Percentiles rank a stretch among this genome's conserved stretches.
These are phyloP conservation scores for Pichia manshurica DNA, from an alignment of 805 yeast genomes.

Conservation along the genomic window DNA sequence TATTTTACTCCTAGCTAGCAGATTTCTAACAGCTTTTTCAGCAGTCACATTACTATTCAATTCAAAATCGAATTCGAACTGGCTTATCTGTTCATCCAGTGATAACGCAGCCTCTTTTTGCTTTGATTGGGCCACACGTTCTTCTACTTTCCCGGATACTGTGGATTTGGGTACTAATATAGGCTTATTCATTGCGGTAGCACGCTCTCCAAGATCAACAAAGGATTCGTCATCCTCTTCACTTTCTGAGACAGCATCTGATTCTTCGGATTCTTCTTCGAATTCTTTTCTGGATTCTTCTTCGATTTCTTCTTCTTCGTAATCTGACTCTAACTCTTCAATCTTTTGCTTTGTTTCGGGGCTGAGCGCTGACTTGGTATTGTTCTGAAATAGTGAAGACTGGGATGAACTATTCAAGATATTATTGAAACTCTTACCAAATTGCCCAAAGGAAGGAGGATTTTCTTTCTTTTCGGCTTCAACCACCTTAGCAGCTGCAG, in stretches of 20 bases:
- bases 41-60: background rate
- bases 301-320: slow-evolving; percentile 1
- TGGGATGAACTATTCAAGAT: no score
- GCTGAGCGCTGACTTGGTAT: background rate
- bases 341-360: slow-evolving; percentile 1
- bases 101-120: background rate
- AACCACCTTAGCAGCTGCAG: background rate
- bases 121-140: no score
- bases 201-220: background rate
- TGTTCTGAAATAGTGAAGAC: background rate
- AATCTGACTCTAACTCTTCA: slow-evolving; percentile 6
- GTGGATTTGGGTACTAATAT: no score
- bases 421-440: background rate
- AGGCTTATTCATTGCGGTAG: background rate
- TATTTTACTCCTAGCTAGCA: background rate
- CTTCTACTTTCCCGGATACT: background rate
- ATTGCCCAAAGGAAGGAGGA: background rate
- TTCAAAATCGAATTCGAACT: background rate
- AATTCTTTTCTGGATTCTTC: background rate
- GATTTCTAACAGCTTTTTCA: slow-evolving; percentile 1
- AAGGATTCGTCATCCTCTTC: background rate
- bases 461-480: background rate
- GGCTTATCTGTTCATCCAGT: slow-evolving; percentile 7
- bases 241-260: background rate
- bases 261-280: background rate